Evolutionary conservation across 1,284 basidiomycete species (phyloP).

Genomic region (Coniophora puteana): DNA sequence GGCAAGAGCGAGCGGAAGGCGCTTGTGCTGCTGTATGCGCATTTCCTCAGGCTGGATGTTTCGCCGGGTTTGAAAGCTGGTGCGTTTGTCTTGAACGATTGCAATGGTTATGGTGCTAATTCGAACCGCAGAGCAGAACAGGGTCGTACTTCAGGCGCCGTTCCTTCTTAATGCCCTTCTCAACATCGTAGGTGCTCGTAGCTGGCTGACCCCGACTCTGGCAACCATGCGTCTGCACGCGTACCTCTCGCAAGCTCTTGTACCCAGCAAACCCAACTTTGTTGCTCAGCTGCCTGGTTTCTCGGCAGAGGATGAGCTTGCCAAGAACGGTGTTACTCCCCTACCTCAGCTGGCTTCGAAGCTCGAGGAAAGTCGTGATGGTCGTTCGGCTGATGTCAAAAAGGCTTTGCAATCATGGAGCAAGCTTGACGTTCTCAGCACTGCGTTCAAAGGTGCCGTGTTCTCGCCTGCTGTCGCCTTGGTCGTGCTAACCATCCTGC

Average conservation of each 20-base stretch:
- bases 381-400: constrained; percentile 54
- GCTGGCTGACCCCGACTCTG: constrained; percentile 86
- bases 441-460: constrained; percentile 85
- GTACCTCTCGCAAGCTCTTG: constrained; percentile 82
- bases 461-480: constrained; percentile 2
- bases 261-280: constrained; percentile 46
- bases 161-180: constrained; percentile 80
- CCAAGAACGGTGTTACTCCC: constrained; percentile 35
- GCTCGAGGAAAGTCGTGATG: constrained; percentile 53
- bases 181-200: constrained; percentile 82
- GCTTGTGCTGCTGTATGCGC: constrained; percentile 80
- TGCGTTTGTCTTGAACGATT: constrained; percentile 27
- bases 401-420: constrained; percentile 77
- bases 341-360: constrained; percentile 22
- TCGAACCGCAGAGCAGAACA: constrained; percentile 52
- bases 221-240: constrained; percentile 82
- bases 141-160: constrained; percentile 68
- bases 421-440: constrained; percentile 78
- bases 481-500: constrained; percentile 3
- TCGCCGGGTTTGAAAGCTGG: constrained; percentile 60
- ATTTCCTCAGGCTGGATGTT: constrained; percentile 77
- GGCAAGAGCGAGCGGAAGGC: constrained; percentile 39
- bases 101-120: constrained; percentile 1
- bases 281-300: constrained; percentile 81
- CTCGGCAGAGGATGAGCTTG: constrained; percentile 42